Evolutionary conservation across 106 monocot species (phyloP).

Genomic region (Allium sativum): DNA sequence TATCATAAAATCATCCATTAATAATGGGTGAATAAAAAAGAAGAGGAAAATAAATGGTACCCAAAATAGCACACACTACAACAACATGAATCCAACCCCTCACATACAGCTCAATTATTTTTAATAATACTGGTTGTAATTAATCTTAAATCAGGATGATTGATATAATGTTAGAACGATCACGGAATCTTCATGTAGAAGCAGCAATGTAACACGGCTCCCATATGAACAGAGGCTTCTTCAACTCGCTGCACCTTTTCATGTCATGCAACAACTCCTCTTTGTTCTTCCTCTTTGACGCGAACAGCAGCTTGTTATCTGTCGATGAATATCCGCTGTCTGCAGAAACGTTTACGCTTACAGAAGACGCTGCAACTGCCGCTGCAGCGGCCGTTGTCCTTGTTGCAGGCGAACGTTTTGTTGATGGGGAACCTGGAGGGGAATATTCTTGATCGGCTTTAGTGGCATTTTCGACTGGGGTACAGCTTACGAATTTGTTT

Average conservation of each 20-base stretch:
- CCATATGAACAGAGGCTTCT: conserved; percentile 71
- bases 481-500: conserved; percentile 86
- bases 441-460: no score
- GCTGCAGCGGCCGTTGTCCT: conserved; percentile 37
- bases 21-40: background rate
- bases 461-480: background rate
- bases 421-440: background rate
- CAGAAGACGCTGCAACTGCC: conserved; percentile 33
- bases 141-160: background rate
- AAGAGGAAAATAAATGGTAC: background rate
- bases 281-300: conserved; percentile 39
- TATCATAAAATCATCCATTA: background rate
- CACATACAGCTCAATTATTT: background rate
- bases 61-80: background rate
- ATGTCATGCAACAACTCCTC: conserved; percentile 61
- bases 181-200: conserved; percentile 19
- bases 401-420: conserved; percentile 9
- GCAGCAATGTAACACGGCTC: conserved; percentile 88
- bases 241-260: conserved; percentile 73
- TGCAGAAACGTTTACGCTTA: conserved; percentile 11
- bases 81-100: background rate
- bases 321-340: background rate
- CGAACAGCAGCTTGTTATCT: conserved; percentile 53
- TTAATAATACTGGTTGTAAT: background rate
- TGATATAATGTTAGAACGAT: background rate